phyloP scores from a whole-genome alignment of 2,329 filamentous ascomycete species.

The Tolypocladium inflatum region DNA sequence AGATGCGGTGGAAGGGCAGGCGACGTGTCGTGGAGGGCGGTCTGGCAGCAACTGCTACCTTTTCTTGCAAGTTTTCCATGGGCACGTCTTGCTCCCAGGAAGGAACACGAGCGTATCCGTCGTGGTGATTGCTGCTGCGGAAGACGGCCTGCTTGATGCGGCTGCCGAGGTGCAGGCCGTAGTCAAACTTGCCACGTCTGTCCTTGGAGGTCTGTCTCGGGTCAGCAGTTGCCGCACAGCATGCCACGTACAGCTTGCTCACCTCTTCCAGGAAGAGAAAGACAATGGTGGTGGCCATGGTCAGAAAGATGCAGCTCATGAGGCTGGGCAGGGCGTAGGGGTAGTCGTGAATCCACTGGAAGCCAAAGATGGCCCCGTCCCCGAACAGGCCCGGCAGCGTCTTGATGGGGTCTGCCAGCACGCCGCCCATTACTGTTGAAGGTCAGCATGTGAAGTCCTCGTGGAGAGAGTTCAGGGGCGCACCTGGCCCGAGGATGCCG shows the following conservation, averaged over 20 bases:
- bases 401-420: conserved; percentile 54
- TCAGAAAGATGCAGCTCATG: conserved; percentile 38
- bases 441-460: background rate
- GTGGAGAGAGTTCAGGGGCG: background rate
- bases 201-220: conserved; percentile 33
- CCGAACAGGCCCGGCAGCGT: conserved; percentile 47
- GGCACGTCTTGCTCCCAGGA: conserved; percentile 33
- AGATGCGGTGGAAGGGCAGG: conserved; percentile 43
- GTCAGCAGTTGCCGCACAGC: conserved; percentile 28
- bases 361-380: conserved; percentile 31
- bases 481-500: conserved; percentile 56
- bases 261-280: conserved; percentile 43
- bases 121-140: conserved; percentile 12
- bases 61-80: background rate
- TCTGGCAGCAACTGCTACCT: background rate
- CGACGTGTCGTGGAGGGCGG: conserved; percentile 20
- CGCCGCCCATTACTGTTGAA: conserved; percentile 47
- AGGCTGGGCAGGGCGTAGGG: conserved; percentile 48
- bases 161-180: conserved; percentile 27
- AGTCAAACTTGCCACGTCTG: conserved; percentile 34
- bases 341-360: conserved; percentile 50
- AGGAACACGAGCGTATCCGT: conserved; percentile 13
- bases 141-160: conserved; percentile 20
- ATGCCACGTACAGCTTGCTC: conserved; percentile 58
- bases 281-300: conserved; percentile 30